Evolutionary conservation across 2,329 filamentous ascomycete genomes (phyloP).

Genomic region (Tolypocladium amazonense): DNA sequence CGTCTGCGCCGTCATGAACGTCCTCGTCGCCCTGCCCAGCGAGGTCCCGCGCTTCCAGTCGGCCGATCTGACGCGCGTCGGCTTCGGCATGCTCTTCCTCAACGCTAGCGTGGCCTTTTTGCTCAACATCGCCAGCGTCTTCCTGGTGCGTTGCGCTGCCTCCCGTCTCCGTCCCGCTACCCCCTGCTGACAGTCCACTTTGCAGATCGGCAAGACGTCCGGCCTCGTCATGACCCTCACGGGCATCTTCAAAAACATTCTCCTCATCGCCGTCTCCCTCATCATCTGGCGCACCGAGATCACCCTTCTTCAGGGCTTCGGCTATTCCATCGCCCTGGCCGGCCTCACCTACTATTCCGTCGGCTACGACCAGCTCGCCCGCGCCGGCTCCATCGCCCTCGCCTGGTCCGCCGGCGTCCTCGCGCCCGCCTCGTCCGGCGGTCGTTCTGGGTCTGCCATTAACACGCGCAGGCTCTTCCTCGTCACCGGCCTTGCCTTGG

Average conservation of each 20-base stretch:
- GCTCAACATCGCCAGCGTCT: slow-evolving; percentile 77
- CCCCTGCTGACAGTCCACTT: neutral
- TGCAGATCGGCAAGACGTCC: slow-evolving; percentile 77
- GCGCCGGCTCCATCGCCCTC: slow-evolving; percentile 9
- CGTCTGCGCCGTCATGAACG: slow-evolving; percentile 73
- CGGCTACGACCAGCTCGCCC: slow-evolving; percentile 23
- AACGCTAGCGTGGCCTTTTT: slow-evolving; percentile 74
- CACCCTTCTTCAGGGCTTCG: slow-evolving; percentile 59
- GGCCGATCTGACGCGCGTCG: slow-evolving; percentile 54
- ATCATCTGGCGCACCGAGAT: slow-evolving; percentile 69
- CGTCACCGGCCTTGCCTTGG: slow-evolving; percentile 4
- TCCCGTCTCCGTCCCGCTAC: neutral
- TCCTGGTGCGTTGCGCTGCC: slow-evolving; percentile 50
- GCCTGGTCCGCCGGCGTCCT: slow-evolving; percentile 13
- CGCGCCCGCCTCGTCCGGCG: slow-evolving; percentile 9
- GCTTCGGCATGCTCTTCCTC: slow-evolving; percentile 52
- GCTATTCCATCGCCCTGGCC: slow-evolving; percentile 59
- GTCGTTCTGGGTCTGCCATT: slow-evolving; percentile 1
- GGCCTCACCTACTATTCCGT: slow-evolving; percentile 40
- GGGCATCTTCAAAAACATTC: slow-evolving; percentile 80
- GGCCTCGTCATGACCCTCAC: slow-evolving; percentile 77
- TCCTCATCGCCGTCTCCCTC: slow-evolving; percentile 68
- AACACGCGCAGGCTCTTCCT: slow-evolving; percentile 6
- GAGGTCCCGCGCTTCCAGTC: slow-evolving; percentile 58
- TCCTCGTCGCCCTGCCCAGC: slow-evolving; percentile 55